Conservation (phyloP, 139 green algal species). For the Chlorella ohadii region DNA sequence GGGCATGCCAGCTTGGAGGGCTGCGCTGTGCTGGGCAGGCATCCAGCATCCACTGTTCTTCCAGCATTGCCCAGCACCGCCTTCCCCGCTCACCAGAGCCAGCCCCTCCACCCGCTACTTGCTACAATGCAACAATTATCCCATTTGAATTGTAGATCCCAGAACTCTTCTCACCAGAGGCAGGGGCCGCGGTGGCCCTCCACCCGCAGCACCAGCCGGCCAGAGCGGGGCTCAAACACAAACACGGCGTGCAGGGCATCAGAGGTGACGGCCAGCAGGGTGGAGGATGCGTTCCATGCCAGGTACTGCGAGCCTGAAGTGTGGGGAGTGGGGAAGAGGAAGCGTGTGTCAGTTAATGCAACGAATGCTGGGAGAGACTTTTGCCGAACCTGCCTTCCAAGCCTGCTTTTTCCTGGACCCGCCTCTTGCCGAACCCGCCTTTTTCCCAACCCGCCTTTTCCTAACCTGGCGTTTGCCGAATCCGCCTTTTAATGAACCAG, state of each 20-base stretch:
- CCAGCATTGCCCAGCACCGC: background rate
- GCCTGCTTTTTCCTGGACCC: too few relatives aligned
- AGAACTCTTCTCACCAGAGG: slow-evolving; percentile 7
- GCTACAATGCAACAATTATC: too few relatives aligned
- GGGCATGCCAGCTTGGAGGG: too few relatives aligned
- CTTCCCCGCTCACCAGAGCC: slow-evolving; percentile 5
- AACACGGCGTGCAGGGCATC: slow-evolving; percentile 40
- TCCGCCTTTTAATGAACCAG: too few relatives aligned
- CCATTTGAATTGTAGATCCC: too few relatives aligned
- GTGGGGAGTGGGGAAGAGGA: background rate
- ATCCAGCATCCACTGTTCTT: too few relatives aligned
- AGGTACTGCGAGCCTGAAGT: slow-evolving; percentile 36
- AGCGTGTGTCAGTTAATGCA: background rate
- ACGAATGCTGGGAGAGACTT: background rate
- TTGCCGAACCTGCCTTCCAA: too few relatives aligned
- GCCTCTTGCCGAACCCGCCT: too few relatives aligned
- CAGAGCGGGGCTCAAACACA: slow-evolving; percentile 26
- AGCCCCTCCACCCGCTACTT: slow-evolving; percentile 30
- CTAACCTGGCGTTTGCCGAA: too few relatives aligned
- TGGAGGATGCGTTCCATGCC: slow-evolving; percentile 27
- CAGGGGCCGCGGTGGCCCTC: slow-evolving; percentile 6
- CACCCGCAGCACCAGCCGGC: slow-evolving; percentile 12
- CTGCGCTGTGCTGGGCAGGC: too few relatives aligned
- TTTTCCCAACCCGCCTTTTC: too few relatives aligned
- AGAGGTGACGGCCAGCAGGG: slow-evolving; percentile 30